phyloP scores from a whole-genome alignment of 768 basidiomycete species.

The Lentinula aciculospora region DNA sequence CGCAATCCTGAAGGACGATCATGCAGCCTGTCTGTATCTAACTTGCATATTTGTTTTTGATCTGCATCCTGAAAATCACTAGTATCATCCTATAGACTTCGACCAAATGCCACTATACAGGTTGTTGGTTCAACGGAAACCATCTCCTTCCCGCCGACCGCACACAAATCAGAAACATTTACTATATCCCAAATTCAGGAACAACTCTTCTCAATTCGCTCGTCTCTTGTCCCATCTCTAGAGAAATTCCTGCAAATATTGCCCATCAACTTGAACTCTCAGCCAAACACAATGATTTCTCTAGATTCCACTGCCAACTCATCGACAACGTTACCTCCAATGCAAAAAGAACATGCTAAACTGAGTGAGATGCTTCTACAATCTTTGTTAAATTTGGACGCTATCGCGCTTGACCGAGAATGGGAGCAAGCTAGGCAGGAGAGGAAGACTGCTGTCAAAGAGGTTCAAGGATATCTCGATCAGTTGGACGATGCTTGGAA shows the following conservation, averaged over 20 bases:
- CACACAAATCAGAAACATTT: constrained; percentile 21
- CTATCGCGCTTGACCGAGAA: constrained; percentile 62
- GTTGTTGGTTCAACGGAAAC: constrained; percentile 42
- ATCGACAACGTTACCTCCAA: constrained; percentile 15
- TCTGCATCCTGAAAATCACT: constrained; percentile 17
- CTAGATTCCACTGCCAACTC: constrained; percentile 12
- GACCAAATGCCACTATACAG: constrained; percentile 61
- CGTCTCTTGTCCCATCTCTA: constrained; percentile 50
- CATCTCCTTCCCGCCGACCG: constrained; percentile 3
- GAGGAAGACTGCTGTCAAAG: constrained; percentile 82
- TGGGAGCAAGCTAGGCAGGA: constrained; percentile 78
- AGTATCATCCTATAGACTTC: constrained; percentile 73
- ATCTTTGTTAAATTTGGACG: constrained; percentile 82
- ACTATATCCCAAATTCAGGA: constrained; percentile 26
- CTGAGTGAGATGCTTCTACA: constrained; percentile 84
- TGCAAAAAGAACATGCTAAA: constrained; percentile 40
- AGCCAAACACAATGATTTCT: constrained; percentile 11
- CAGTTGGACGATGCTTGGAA: constrained; percentile 70
- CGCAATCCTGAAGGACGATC: constrained; percentile 85
- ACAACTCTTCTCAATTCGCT: constrained; percentile 45
- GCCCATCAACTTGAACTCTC: neutral
- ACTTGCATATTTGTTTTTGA: constrained; percentile 25
- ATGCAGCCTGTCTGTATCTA: constrained; percentile 31
- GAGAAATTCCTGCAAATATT: constrained; percentile 44
- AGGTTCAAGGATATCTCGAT: constrained; percentile 81